phyloP scores from a whole-genome alignment of 1,139 yeast genomes.

The Diutina mesorugosa region DNA sequence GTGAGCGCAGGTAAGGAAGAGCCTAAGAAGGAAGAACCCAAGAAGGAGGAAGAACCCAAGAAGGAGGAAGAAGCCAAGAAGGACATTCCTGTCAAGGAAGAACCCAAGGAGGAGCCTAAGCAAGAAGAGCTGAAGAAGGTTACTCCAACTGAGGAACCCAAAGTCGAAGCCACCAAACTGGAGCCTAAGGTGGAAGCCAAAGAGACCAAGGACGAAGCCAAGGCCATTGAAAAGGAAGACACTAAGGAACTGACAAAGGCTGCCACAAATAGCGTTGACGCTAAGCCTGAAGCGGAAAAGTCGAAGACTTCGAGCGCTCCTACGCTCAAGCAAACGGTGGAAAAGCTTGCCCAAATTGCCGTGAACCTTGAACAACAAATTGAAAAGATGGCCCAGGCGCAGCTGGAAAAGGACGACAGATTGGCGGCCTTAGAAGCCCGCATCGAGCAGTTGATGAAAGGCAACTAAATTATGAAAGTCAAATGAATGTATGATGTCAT shows the following conservation, averaged over 20 bases:
- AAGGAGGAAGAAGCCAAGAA: constrained; percentile 5
- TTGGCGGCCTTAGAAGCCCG: constrained; percentile 31
- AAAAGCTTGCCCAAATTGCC: constrained; percentile 38
- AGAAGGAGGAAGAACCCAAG: too few relatives aligned
- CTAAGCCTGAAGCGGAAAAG: background rate
- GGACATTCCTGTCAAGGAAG: constrained; percentile 6
- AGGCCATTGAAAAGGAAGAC: background rate
- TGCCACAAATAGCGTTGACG: constrained; percentile 3
- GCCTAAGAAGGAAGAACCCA: constrained; percentile 4
- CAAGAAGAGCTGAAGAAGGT: constrained; percentile 4
- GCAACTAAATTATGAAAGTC: background rate
- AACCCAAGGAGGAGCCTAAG: constrained; percentile 6
- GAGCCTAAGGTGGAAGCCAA: constrained; percentile 2
- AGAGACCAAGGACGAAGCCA: background rate
- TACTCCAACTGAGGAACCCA: constrained; percentile 6
- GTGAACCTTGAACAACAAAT: constrained; percentile 35
- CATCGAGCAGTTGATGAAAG: constrained; percentile 22
- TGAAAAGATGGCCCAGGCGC: constrained; percentile 35
- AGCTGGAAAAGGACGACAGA: constrained; percentile 50
- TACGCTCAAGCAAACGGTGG: constrained; percentile 51
- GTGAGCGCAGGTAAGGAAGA: constrained; percentile 11
- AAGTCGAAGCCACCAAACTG: constrained; percentile 2
- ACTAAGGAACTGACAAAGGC: background rate
- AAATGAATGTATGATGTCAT: background rate
- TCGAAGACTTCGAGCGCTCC: constrained; percentile 5